Conservation (phyloP, 495 filamentous ascomycete species). For the Neurospora sp. region DNA sequence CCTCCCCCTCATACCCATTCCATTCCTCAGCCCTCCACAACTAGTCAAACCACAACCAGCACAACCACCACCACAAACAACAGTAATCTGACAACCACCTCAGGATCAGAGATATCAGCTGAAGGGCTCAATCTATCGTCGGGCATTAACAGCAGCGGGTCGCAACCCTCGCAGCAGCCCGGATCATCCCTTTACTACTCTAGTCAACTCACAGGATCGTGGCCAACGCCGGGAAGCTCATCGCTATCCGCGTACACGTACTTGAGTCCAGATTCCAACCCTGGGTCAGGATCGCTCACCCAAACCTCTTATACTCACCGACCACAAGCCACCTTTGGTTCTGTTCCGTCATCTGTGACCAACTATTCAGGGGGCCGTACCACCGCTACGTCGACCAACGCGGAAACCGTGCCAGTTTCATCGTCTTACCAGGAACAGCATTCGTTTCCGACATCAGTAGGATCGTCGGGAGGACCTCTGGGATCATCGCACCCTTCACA, state of each 20-base stretch:
- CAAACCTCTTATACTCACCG: constrained; percentile 14
- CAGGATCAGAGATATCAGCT: constrained; percentile 29
- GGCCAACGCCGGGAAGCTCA: constrained; percentile 44
- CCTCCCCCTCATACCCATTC: constrained; percentile 34
- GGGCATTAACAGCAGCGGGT: constrained; percentile 43
- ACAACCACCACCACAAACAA: constrained; percentile 38
- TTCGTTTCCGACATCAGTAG: constrained; percentile 25
- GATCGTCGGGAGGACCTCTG: constrained; percentile 10
- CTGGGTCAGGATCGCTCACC: constrained; percentile 14
- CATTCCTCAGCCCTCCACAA: constrained; percentile 42
- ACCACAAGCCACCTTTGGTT: constrained; percentile 3
- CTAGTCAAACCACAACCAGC: constrained; percentile 44
- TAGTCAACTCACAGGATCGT: constrained; percentile 38
- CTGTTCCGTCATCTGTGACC: constrained; percentile 8
- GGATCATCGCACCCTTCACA: constrained; percentile 20
- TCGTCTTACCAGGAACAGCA: constrained; percentile 23
- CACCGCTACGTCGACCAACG: constrained; percentile 24
- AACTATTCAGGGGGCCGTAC: constrained; percentile 18
- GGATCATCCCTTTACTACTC: constrained; percentile 37
- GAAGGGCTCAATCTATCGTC: constrained; percentile 56
- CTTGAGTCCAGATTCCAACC: constrained; percentile 35
- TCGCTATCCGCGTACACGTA: constrained; percentile 41
- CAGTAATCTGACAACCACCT: constrained; percentile 36
- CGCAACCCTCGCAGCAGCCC: constrained; percentile 36
- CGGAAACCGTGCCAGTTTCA: constrained; percentile 13